These are phyloP conservation scores for Ustilago nuda DNA, from an alignment of 1,284 basidiomycete genomes.

Conservation along the genomic window DNA sequence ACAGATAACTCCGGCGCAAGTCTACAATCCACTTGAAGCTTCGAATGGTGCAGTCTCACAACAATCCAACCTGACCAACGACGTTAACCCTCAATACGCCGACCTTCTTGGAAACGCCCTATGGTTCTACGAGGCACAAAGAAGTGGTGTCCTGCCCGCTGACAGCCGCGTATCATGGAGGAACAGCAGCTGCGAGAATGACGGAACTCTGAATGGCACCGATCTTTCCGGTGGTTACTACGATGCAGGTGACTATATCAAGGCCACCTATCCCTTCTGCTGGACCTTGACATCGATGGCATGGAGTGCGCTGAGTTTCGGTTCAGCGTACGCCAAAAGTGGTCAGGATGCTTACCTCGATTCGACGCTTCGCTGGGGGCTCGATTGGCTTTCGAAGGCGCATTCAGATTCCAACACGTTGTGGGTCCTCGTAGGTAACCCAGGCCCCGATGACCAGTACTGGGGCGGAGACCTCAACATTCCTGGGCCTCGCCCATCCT, in stretches of 20 bases:
- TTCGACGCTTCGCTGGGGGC: slow-evolving; percentile 79
- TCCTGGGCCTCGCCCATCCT: slow-evolving; percentile 79
- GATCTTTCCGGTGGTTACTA: slow-evolving; percentile 89
- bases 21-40: slow-evolving; percentile 36
- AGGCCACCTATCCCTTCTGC: slow-evolving; percentile 73
- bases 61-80: slow-evolving; percentile 35
- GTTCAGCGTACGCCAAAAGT: slow-evolving; percentile 82
- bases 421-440: slow-evolving; percentile 81
- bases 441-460: slow-evolving; percentile 79
- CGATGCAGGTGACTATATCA: slow-evolving; percentile 88
- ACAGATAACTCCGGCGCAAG: slow-evolving; percentile 33
- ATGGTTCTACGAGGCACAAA: slow-evolving; percentile 91
- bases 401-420: slow-evolving; percentile 81
- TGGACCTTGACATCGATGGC: slow-evolving; percentile 84
- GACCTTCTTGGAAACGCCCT: slow-evolving; percentile 81
- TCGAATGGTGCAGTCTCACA: slow-evolving; percentile 32
- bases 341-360: slow-evolving; percentile 90
- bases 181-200: slow-evolving; percentile 80
- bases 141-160: slow-evolving; percentile 79
- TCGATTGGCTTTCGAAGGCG: slow-evolving; percentile 91
- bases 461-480: slow-evolving; percentile 89
- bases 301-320: slow-evolving; percentile 87
- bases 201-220: slow-evolving; percentile 80
- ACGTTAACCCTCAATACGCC: slow-evolving; percentile 76
- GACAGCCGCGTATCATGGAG: slow-evolving; percentile 85